Evolutionary conservation across 768 basidiomycete species (phyloP).

Genomic region (Hypsizygus marmoreus): DNA sequence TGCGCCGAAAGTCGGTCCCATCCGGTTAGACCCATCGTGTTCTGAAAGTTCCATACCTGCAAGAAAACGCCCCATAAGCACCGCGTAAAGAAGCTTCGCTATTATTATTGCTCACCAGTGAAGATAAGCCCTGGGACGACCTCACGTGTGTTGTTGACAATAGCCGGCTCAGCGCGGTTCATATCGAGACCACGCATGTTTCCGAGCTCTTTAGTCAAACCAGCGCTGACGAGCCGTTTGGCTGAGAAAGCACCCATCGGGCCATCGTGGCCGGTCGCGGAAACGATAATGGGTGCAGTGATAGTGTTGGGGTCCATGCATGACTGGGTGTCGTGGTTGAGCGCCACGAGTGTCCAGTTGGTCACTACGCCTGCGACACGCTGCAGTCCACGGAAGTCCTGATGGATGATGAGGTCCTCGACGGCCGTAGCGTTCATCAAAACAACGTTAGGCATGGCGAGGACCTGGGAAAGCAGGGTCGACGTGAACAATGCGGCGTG

Average conservation of each 20-base stretch:
- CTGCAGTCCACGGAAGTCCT: constrained; percentile 56
- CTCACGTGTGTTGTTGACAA: constrained; percentile 76
- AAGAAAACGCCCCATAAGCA: constrained; percentile 5
- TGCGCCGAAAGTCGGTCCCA: constrained; percentile 79
- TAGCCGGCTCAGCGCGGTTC: constrained; percentile 81
- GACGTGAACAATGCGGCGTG: constrained; percentile 83
- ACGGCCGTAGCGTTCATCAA: constrained; percentile 80
- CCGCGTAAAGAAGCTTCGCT: constrained; percentile 6
- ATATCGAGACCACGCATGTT: constrained; percentile 83
- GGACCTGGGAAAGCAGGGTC: constrained; percentile 69
- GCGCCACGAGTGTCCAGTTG: constrained; percentile 53
- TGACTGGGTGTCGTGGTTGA: constrained; percentile 74
- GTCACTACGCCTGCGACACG: constrained; percentile 53
- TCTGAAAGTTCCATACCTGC: constrained; percentile 82
- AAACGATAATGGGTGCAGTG: constrained; percentile 74
- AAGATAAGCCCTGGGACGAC: constrained; percentile 75
- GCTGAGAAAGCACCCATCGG: constrained; percentile 83
- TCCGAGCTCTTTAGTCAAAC: constrained; percentile 71
- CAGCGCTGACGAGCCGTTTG: constrained; percentile 75
- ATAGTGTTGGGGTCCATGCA: constrained; percentile 82
- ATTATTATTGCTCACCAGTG: constrained; percentile 49
- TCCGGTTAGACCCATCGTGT: constrained; percentile 77
- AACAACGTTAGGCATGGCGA: constrained; percentile 70
- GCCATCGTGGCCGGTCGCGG: constrained; percentile 77
- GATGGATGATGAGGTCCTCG: constrained; percentile 76